These are phyloP conservation scores for Selaginella tamariscina DNA, from an alignment of 75 land plant genomes.

Conservation along the genomic window DNA sequence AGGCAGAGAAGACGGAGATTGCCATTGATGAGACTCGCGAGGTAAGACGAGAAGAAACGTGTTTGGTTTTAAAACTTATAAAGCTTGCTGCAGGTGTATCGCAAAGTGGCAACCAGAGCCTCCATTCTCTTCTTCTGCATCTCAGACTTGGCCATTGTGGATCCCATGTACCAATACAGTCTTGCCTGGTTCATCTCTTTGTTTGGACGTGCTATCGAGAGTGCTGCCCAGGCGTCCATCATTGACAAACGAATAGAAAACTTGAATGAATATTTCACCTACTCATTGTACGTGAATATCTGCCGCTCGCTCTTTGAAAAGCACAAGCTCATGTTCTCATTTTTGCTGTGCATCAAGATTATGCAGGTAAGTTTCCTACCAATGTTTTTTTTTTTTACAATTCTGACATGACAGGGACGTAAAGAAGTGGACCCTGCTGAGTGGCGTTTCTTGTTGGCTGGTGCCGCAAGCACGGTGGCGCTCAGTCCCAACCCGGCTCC, in stretches of 20 bases:
- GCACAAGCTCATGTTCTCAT: conserved; percentile 35
- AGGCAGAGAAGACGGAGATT: conserved; percentile 31
- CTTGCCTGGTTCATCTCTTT: conserved; percentile 29
- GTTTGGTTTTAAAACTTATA: too few species aligned
- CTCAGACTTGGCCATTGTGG: conserved; percentile 29
- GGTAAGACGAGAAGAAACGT: too few species aligned
- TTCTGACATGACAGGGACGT: conserved; percentile 19
- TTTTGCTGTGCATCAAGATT: conserved; percentile 31
- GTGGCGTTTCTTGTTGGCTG: conserved; percentile 27
- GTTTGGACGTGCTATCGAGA: conserved; percentile 26
- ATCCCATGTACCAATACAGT: conserved; percentile 39
- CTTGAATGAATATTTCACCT: conserved; percentile 28
- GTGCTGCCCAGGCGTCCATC: conserved; percentile 21
- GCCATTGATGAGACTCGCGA: conserved; percentile 36
- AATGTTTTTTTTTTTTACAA: neutral
- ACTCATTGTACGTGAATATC: conserved; percentile 32
- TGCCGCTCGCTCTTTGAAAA: conserved; percentile 33
- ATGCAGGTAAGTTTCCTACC: conserved; percentile 22
- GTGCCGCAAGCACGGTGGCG: conserved; percentile 18
- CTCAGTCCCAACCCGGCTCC: conserved; percentile 25
- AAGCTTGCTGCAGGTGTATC: conserved; percentile 34
- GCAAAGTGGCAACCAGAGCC: conserved; percentile 29
- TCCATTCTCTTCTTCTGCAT: conserved; percentile 35
- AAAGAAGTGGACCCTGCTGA: conserved; percentile 17
- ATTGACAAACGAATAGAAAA: conserved; percentile 25